Conservation (phyloP, 495 filamentous ascomycete genomes). For the Aspergillus diversus region DNA sequence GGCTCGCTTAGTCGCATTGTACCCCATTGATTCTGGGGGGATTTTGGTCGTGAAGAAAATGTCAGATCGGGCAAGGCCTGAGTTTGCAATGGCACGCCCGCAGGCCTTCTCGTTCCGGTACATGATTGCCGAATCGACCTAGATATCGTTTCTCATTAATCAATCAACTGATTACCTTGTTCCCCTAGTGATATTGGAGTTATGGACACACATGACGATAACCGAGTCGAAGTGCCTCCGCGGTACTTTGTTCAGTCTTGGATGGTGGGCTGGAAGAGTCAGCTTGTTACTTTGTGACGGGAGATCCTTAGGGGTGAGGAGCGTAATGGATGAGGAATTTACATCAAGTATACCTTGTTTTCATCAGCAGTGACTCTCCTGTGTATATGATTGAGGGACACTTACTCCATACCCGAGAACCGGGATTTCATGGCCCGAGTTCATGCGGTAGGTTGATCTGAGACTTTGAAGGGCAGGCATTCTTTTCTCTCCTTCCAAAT, state of each 20-base stretch:
- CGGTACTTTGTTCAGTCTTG: constrained; percentile 56
- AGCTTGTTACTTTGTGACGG: constrained; percentile 12
- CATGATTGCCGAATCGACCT: constrained; percentile 62
- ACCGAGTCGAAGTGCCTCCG: constrained; percentile 66
- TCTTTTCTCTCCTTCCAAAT: constrained; percentile 10
- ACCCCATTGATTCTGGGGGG: constrained; percentile 53
- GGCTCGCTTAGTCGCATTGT: constrained; percentile 46
- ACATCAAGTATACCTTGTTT: constrained; percentile 76
- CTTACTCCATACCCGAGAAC: constrained; percentile 75
- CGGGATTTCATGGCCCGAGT: constrained; percentile 80
- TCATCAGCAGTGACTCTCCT: background rate
- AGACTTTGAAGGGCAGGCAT: constrained; percentile 36
- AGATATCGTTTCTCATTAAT: constrained; percentile 19
- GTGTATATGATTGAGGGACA: too few relatives aligned
- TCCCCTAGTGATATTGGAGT: background rate
- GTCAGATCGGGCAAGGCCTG: constrained; percentile 44
- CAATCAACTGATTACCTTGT: too few relatives aligned
- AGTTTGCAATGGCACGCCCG: constrained; percentile 49
- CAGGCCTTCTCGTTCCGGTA: constrained; percentile 60
- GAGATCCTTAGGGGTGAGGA: background rate
- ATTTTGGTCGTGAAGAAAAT: constrained; percentile 64
- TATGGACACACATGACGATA: constrained; percentile 58
- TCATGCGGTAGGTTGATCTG: constrained; percentile 50
- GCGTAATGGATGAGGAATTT: background rate
- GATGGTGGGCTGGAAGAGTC: constrained; percentile 46